These are phyloP conservation scores for Boletus bicolor DNA, from an alignment of 768 basidiomycete genomes.

Conservation along the genomic window DNA sequence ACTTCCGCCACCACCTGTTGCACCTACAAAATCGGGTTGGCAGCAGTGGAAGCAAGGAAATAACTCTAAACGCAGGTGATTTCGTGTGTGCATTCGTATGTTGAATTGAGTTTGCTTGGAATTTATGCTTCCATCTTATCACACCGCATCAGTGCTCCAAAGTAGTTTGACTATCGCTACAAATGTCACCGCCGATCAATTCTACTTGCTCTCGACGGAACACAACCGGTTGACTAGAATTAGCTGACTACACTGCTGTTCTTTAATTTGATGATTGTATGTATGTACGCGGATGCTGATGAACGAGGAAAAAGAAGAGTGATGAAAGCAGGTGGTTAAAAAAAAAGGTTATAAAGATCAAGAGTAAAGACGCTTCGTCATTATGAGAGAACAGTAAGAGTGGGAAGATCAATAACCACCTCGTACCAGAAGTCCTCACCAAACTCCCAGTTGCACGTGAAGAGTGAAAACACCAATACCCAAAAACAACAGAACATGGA, in stretches of 20 bases:
- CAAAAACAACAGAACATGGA: slow-evolving; percentile 7
- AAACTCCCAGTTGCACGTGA: slow-evolving; percentile 11
- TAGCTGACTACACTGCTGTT: slow-evolving; percentile 52
- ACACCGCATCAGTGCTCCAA: neutral
- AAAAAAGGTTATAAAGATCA: slow-evolving; percentile 37
- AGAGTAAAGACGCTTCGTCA: slow-evolving; percentile 24
- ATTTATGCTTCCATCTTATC: slow-evolving; percentile 1
- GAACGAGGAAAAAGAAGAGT: slow-evolving; percentile 18
- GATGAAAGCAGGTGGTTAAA: slow-evolving; percentile 27
- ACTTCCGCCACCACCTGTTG: slow-evolving; percentile 21
- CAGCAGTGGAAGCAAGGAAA: slow-evolving; percentile 45
- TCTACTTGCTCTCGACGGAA: slow-evolving; percentile 24
- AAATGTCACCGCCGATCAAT: neutral
- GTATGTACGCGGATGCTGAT: slow-evolving; percentile 37
- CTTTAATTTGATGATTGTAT: slow-evolving; percentile 42
- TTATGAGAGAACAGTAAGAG: slow-evolving; percentile 30
- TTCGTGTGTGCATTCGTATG: neutral
- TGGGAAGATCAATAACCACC: slow-evolving; percentile 13
- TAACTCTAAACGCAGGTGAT: slow-evolving; percentile 21
- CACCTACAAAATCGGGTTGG: slow-evolving; percentile 44
- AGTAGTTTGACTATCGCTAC: slow-evolving; percentile 15
- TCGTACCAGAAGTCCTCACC: slow-evolving; percentile 25
- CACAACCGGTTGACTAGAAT: slow-evolving; percentile 30
- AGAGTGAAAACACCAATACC: slow-evolving; percentile 15
- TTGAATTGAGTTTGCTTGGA: neutral